A percentile compares a stretch with the other conserved stretches of the same genome.
Conservation (phyloP, 257 asterid species). For the Hygrophila difformis region DNA sequence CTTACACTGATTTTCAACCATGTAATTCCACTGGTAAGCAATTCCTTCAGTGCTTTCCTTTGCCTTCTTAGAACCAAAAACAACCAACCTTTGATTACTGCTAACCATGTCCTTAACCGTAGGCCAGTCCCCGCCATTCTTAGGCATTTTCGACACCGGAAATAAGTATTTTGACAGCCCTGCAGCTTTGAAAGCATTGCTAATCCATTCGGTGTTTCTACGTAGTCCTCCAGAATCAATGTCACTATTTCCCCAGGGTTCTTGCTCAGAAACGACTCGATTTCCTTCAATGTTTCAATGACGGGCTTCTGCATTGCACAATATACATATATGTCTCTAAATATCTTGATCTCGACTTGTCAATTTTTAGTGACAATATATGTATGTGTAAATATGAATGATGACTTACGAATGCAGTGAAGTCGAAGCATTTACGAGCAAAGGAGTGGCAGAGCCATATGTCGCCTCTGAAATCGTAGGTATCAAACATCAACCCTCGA, state of each 20-base stretch:
- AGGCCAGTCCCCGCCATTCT: constrained; percentile 62
- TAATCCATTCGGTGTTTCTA: constrained; percentile 52
- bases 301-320: constrained; percentile 39
- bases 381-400: neutral
- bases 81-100: constrained; percentile 49
- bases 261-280: constrained; percentile 38
- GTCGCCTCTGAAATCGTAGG: constrained; percentile 54
- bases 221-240: constrained; percentile 66
- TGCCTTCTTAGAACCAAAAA: constrained; percentile 44
- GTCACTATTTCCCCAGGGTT: constrained; percentile 75
- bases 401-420: constrained; percentile 53
- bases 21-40: constrained; percentile 84
- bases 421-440: constrained; percentile 48
- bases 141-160: constrained; percentile 60
- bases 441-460: constrained; percentile 84
- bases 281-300: constrained; percentile 43
- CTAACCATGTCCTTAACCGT: constrained; percentile 57
- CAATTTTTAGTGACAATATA: no score
- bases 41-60: constrained; percentile 65
- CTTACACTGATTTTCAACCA: constrained; percentile 48
- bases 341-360: no score
- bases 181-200: constrained; percentile 39
- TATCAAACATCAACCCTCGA: constrained; percentile 73
- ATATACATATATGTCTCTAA: neutral
- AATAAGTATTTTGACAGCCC: constrained; percentile 65